Percentiles rank a stretch among this genome's conserved stretches.
These are phyloP conservation scores for Coemansia sp. DNA, from an alignment of 192 early-diverging fungal species.

Conservation along the genomic window DNA sequence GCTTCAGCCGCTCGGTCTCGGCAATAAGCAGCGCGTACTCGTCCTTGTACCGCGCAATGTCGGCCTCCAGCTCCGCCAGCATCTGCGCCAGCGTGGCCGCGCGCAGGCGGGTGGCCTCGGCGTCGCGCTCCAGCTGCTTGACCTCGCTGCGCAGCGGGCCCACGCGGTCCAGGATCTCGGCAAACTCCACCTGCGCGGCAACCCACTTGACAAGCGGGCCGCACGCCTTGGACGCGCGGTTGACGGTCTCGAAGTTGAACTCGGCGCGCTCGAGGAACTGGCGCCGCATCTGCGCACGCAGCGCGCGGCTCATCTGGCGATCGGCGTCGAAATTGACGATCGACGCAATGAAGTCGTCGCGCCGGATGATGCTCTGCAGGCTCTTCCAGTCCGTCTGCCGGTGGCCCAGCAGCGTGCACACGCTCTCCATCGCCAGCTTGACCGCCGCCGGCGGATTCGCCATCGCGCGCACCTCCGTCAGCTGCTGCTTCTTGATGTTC, in stretches of 20 bases:
- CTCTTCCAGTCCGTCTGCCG: conserved; percentile 87
- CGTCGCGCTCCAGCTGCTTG: conserved; percentile 72
- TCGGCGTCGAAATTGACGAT: conserved; percentile 97
- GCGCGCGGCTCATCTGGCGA: conserved; percentile 65
- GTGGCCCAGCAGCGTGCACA: conserved; percentile 91
- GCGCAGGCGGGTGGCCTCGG: conserved; percentile 68
- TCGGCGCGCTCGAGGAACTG: conserved; percentile 80
- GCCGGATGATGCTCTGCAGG: conserved; percentile 84
- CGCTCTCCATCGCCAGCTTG: conserved; percentile 96
- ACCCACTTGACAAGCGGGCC: conserved; percentile 99
- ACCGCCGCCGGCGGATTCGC: conserved; percentile 94
- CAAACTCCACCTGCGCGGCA: conserved; percentile 91
- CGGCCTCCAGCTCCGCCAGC: conserved; percentile 81
- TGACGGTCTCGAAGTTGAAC: conserved; percentile 95
- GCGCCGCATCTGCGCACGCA: conserved; percentile 79
- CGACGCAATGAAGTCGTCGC: conserved; percentile 96
- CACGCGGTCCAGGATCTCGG: conserved; percentile 90
- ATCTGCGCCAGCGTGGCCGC: conserved; percentile 74
- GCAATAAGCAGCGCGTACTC: conserved; percentile 97
- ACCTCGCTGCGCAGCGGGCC: conserved; percentile 96
- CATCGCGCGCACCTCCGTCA: conserved; percentile 96
- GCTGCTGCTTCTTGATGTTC: conserved; percentile 94
- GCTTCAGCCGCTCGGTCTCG: conserved; percentile 85
- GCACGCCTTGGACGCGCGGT: conserved; percentile 96
- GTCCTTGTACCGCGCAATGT: conserved; percentile 90